These are phyloP conservation scores for Xylaria sp. DNA, from an alignment of 2,329 filamentous ascomycete genomes.

Conservation along the genomic window DNA sequence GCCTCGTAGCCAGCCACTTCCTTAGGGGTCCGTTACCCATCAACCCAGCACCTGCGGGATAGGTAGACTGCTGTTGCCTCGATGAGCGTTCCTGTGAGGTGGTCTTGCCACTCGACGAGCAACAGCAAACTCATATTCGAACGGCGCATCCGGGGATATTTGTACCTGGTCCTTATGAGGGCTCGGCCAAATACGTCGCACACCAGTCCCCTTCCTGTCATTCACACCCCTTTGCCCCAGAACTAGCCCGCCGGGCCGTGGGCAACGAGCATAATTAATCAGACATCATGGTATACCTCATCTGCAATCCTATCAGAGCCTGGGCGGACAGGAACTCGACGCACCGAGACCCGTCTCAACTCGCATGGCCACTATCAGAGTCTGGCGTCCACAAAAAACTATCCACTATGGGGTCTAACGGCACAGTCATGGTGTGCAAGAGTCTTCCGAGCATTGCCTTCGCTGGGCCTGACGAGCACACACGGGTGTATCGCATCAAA, in stretches of 20 bases:
- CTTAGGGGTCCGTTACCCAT: not conserved
- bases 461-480: conserved; percentile 17
- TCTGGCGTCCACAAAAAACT: not conserved
- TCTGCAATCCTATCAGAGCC: too few relatives aligned
- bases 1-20: not conserved
- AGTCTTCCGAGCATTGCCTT: conserved; percentile 6
- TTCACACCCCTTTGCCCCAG: not conserved
- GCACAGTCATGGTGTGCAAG: conserved; percentile 9
- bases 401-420: not conserved
- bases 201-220: not conserved
- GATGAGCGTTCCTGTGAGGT: not conserved
- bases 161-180: not conserved
- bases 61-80: too few relatives aligned
- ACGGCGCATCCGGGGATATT: not conserved
- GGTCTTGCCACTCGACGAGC: not conserved
- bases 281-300: not conserved
- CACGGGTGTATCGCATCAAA: conserved; percentile 14
- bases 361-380: conserved; percentile 4
- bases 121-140: not conserved
- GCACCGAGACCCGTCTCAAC: not conserved
- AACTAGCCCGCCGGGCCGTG: not conserved
- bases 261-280: not conserved
- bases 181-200: not conserved
- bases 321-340: conserved; percentile 7
- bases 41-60: not conserved